Evolutionary conservation across 2,329 filamentous ascomycete species (phyloP).

Genomic region (Clonostachys rhizophaga): DNA sequence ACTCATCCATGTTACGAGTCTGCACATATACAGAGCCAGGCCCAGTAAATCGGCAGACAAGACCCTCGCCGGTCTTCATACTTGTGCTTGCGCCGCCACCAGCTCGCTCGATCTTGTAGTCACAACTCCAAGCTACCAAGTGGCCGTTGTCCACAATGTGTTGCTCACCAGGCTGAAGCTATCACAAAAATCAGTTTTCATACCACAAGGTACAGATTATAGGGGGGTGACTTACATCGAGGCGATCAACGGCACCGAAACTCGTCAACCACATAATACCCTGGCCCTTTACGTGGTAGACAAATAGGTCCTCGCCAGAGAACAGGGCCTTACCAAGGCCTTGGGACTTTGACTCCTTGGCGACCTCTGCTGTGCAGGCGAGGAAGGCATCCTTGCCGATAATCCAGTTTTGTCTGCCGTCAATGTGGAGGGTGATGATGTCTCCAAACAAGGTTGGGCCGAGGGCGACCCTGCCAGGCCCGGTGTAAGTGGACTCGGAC

Average conservation of each 20-base stretch:
- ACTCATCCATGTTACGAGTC: constrained; percentile 6
- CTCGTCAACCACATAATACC: constrained; percentile 12
- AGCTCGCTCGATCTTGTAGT: constrained; percentile 12
- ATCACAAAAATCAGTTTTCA: constrained; percentile 61
- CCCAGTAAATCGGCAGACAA: constrained; percentile 11
- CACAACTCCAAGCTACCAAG: constrained; percentile 12
- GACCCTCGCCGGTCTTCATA: constrained; percentile 9
- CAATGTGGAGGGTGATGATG: constrained; percentile 9
- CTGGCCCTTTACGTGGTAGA: constrained; percentile 8
- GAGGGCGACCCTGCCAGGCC: constrained; percentile 7
- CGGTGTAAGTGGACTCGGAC: constrained; percentile 9
- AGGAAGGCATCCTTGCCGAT: constrained; percentile 11
- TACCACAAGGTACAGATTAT: no score
- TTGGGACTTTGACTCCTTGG: constrained; percentile 10
- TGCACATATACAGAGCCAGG: constrained; percentile 9
- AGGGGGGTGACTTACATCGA: constrained; percentile 7
- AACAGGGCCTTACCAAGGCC: constrained; percentile 11
- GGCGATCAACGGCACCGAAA: constrained; percentile 10
- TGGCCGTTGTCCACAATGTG: constrained; percentile 61
- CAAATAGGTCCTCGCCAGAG: constrained; percentile 11
- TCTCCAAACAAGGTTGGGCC: constrained; percentile 11
- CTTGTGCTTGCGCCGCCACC: constrained; percentile 12
- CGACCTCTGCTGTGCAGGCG: constrained; percentile 9
- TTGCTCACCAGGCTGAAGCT: constrained; percentile 11
- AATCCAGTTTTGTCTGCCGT: constrained; percentile 6